Percentiles rank a stretch among this genome's conserved stretches.
These are phyloP conservation scores for Wickerhamomyces sydowiorum DNA, from an alignment of 805 yeast genomes.

Conservation along the genomic window DNA sequence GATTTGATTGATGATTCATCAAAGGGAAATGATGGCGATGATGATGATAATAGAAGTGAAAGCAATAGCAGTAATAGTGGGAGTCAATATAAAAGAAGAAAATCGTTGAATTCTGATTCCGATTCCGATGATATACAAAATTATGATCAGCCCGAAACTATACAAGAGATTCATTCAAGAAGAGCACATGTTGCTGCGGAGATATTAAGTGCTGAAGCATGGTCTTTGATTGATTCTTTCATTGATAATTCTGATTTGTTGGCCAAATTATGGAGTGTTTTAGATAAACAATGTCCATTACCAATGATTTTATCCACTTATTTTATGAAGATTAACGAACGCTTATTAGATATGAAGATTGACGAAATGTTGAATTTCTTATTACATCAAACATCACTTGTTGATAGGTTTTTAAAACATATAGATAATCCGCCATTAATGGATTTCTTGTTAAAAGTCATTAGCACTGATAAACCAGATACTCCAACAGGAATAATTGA, in stretches of 20 bases:
- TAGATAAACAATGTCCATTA: conserved; percentile 62
- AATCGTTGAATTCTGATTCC: conserved; percentile 25
- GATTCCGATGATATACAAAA: conserved; percentile 20
- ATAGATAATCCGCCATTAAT: conserved; percentile 90
- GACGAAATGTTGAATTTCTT: conserved; percentile 72
- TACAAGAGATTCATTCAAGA: conserved; percentile 31
- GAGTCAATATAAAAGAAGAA: conserved; percentile 8
- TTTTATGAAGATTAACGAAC: conserved; percentile 89
- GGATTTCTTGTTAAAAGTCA: conserved; percentile 85
- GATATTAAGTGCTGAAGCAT: conserved; percentile 83
- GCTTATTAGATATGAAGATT: conserved; percentile 81
- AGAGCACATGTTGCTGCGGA: conserved; percentile 78
- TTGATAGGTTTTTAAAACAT: conserved; percentile 75
- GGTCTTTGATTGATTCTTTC: conserved; percentile 89
- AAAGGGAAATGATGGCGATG: conserved; percentile 17
- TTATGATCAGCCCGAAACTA: conserved; percentile 27
- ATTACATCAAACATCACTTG: conserved; percentile 60
- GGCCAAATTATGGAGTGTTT: conserved; percentile 70
- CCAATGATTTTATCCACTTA: conserved; percentile 77
- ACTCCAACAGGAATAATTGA: conserved; percentile 84
- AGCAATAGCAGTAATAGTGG: conserved; percentile 14
- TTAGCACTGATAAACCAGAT: conserved; percentile 90
- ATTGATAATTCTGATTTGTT: conserved; percentile 67
- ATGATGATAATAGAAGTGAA: conserved; percentile 13
- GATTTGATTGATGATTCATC: conserved; percentile 22